Evolutionary conservation across 2,329 filamentous ascomycete species (phyloP).

Genomic region (Byssochlamys sp.): DNA sequence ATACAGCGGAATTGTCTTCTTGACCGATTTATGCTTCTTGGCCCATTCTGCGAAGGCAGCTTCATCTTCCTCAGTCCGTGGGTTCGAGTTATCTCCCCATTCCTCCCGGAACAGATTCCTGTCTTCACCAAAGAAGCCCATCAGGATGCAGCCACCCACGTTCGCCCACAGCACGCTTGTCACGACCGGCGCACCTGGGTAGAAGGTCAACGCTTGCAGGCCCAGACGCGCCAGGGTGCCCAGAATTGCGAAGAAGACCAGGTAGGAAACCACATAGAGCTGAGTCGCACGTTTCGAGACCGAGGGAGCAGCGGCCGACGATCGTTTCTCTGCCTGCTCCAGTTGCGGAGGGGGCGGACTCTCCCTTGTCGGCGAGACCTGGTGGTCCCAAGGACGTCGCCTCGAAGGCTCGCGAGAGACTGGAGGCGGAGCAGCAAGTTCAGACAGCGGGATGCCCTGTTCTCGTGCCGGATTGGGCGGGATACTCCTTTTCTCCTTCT

Average conservation of each 20-base stretch:
- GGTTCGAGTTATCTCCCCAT: conserved; percentile 39
- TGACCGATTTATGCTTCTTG: conserved; percentile 53
- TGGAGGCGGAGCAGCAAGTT: conserved; percentile 30
- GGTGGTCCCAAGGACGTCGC: conserved; percentile 25
- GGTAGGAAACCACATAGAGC: conserved; percentile 66
- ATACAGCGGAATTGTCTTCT: conserved; percentile 82
- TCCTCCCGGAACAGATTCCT: conserved; percentile 62
- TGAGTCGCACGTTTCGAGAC: conserved; percentile 47
- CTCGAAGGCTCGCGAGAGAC: conserved; percentile 31
- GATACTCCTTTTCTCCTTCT: conserved; percentile 1
- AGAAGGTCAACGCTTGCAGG: conserved; percentile 67
- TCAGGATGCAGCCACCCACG: conserved; percentile 66
- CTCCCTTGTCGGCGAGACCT: conserved; percentile 10
- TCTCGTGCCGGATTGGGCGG: conserved; percentile 8
- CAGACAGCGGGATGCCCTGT: conserved; percentile 12
- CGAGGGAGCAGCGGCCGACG: conserved; percentile 7
- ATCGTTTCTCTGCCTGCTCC: conserved; percentile 3
- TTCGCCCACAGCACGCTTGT: conserved; percentile 81
- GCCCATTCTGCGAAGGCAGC: conserved; percentile 27
- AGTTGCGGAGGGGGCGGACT: conserved; percentile 6
- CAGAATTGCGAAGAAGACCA: conserved; percentile 74
- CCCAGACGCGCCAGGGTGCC: conserved; percentile 78
- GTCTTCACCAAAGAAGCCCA: conserved; percentile 81
- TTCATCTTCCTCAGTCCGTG: conserved; percentile 12
- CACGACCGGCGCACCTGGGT: conserved; percentile 64